These are phyloP conservation scores for Psidium guajava DNA, from an alignment of 345 rosid genomes.

Conservation along the genomic window DNA sequence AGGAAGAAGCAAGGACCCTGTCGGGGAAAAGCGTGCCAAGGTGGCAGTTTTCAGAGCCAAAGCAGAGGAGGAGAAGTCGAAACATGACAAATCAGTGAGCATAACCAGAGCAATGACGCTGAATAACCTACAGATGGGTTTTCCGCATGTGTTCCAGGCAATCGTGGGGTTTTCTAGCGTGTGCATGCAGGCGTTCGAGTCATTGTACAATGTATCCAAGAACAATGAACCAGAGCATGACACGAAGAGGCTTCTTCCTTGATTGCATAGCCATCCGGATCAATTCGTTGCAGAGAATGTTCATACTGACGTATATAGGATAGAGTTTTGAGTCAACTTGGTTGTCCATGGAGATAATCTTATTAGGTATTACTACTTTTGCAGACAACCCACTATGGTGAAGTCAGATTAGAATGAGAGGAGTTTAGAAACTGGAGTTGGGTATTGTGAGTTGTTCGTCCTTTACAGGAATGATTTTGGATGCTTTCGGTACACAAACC, in stretches of 20 bases:
- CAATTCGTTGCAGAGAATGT: background rate
- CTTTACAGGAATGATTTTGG: background rate
- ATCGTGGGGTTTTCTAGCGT: conserved; percentile 90
- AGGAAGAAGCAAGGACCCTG: conserved; percentile 36
- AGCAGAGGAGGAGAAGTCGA: conserved; percentile 80
- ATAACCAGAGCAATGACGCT: conserved; percentile 77
- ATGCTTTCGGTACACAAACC: background rate
- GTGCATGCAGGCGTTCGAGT: conserved; percentile 80
- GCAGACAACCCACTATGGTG: background rate
- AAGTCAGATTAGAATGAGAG: background rate
- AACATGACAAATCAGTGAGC: conserved; percentile 64
- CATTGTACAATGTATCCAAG: conserved; percentile 69
- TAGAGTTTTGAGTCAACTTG: background rate
- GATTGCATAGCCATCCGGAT: background rate
- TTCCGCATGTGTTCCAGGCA: conserved; percentile 85
- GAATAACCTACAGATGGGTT: conserved; percentile 88
- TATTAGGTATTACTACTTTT: background rate
- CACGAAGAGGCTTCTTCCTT: conserved; percentile 39
- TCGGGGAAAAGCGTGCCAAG: conserved; percentile 54
- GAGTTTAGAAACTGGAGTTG: background rate
- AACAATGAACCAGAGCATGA: conserved; percentile 31
- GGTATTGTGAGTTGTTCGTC: background rate
- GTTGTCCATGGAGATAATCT: background rate
- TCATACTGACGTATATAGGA: background rate
- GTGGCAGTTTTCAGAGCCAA: conserved; percentile 48